These are phyloP conservation scores for Fistulifera pelliculosa DNA, from an alignment of 108 stramenopile species.

Conservation along the genomic window DNA sequence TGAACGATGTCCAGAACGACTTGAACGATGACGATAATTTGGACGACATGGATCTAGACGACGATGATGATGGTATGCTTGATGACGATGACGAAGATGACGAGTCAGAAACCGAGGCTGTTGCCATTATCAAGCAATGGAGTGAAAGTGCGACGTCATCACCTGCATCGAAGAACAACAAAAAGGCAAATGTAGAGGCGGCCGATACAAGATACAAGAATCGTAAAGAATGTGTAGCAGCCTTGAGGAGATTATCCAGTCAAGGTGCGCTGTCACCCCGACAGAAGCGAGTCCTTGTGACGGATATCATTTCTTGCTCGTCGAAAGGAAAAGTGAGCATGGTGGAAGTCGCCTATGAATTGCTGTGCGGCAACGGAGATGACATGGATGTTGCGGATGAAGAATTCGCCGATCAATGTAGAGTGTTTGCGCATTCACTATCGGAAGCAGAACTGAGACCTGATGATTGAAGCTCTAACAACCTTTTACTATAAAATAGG, in stretches of 20 bases:
- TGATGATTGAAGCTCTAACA: no score
- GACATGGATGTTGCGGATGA: slow-evolving; percentile 49
- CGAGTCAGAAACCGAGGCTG: slow-evolving; percentile 19
- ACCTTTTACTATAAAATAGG: no score
- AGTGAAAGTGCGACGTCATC: slow-evolving; percentile 1
- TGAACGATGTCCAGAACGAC: slow-evolving; percentile 20
- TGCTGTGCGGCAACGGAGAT: slow-evolving; percentile 35
- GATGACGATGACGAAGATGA: slow-evolving; percentile 30
- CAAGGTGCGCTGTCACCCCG: slow-evolving; percentile 58
- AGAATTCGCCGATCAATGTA: slow-evolving; percentile 83
- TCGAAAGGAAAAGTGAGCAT: slow-evolving; percentile 59
- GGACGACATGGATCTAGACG: slow-evolving; percentile 11
- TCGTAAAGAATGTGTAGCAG: slow-evolving; percentile 55
- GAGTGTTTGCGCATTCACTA: slow-evolving; percentile 49
- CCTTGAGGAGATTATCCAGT: slow-evolving; percentile 53
- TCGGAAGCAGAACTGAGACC: not conserved
- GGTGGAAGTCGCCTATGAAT: slow-evolving; percentile 74
- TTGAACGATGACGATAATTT: slow-evolving; percentile 25
- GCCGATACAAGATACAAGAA: slow-evolving; percentile 5
- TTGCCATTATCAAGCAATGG: slow-evolving; percentile 11
- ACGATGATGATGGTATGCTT: slow-evolving; percentile 14
- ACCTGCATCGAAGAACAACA: not conserved
- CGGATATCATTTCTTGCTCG: slow-evolving; percentile 73
- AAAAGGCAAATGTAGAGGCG: not conserved
- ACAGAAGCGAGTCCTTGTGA: slow-evolving; percentile 71